Evolutionary conservation across 768 basidiomycete species (phyloP).

Genomic region (Thelephora ganbajun): DNA sequence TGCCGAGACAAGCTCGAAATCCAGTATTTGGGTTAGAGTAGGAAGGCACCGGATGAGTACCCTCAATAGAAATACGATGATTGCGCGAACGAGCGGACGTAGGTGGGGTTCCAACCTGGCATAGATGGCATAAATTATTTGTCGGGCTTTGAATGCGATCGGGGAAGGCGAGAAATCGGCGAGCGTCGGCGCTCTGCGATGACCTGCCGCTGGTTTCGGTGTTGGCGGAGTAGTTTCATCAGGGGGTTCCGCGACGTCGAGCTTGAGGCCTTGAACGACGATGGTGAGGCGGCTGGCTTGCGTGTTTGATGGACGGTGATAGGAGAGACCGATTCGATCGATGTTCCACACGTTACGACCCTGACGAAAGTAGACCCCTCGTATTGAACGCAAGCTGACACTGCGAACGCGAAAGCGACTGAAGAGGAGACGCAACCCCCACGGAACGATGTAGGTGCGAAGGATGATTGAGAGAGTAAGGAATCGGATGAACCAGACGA

Average conservation of each 20-base stretch:
- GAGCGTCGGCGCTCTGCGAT: constrained; percentile 17
- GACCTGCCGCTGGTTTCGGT: neutral
- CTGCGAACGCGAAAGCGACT: constrained; percentile 50
- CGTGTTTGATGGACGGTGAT: constrained; percentile 34
- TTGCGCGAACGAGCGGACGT: constrained; percentile 45
- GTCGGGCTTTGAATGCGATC: constrained; percentile 20
- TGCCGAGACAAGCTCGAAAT: constrained; percentile 50
- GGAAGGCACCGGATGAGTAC: constrained; percentile 52
- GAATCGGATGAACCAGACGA: constrained; percentile 38
- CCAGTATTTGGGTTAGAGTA: constrained; percentile 49
- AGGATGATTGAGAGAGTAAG: constrained; percentile 42
- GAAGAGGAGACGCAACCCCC: constrained; percentile 45
- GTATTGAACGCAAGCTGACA: constrained; percentile 64
- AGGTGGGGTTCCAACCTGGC: constrained; percentile 39
- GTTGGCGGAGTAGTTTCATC: neutral
- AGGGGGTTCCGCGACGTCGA: constrained; percentile 29
- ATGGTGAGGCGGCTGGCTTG: constrained; percentile 45
- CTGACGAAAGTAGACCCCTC: constrained; percentile 54
- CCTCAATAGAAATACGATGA: constrained; percentile 40
- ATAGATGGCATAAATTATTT: constrained; percentile 20
- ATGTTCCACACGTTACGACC: constrained; percentile 40
- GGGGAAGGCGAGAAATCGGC: constrained; percentile 24
- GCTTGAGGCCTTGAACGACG: constrained; percentile 43
- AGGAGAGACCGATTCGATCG: constrained; percentile 54
- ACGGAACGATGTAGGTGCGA: constrained; percentile 55